These are phyloP conservation scores for Coemansia sp. DNA, from an alignment of 192 early-diverging fungal genomes.

Conservation along the genomic window DNA sequence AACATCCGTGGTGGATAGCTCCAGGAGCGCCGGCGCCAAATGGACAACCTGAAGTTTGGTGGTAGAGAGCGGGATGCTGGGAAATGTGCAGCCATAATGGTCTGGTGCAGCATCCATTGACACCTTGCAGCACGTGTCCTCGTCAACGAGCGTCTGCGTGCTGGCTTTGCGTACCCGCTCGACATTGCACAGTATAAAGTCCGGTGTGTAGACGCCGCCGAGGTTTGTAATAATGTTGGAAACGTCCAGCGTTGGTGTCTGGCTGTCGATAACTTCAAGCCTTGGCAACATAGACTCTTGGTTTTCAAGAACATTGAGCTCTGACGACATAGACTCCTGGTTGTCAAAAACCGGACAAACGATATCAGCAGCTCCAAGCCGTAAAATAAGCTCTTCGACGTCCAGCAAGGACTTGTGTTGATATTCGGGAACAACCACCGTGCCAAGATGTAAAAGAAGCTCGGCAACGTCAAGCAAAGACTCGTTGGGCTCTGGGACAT, in stretches of 20 bases:
- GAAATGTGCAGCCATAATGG: background rate
- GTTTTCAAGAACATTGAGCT: too few species aligned
- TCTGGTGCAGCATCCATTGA: background rate
- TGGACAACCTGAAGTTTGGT: background rate
- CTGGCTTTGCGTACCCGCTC: slow-evolving; percentile 12
- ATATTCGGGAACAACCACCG: background rate
- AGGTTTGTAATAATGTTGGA: slow-evolving; percentile 32
- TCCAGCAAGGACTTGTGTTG: background rate
- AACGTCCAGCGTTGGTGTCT: slow-evolving; percentile 11
- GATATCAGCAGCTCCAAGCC: background rate
- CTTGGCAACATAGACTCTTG: background rate
- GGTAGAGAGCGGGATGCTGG: background rate
- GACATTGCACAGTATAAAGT: slow-evolving; percentile 10
- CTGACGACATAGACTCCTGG: background rate
- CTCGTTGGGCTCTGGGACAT: background rate
- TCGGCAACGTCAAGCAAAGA: background rate
- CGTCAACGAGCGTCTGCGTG: slow-evolving; percentile 14
- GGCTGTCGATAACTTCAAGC: too few species aligned
- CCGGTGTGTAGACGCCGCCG: slow-evolving; percentile 31
- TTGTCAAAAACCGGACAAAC: background rate
- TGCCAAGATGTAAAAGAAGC: background rate
- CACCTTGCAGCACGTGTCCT: background rate
- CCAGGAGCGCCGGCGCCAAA: background rate
- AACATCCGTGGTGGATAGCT: slow-evolving; percentile 28
- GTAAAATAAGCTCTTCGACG: background rate